Conservation (phyloP, 1,284 basidiomycete genomes). For the Cutaneotrichosporon cutaneum region DNA sequence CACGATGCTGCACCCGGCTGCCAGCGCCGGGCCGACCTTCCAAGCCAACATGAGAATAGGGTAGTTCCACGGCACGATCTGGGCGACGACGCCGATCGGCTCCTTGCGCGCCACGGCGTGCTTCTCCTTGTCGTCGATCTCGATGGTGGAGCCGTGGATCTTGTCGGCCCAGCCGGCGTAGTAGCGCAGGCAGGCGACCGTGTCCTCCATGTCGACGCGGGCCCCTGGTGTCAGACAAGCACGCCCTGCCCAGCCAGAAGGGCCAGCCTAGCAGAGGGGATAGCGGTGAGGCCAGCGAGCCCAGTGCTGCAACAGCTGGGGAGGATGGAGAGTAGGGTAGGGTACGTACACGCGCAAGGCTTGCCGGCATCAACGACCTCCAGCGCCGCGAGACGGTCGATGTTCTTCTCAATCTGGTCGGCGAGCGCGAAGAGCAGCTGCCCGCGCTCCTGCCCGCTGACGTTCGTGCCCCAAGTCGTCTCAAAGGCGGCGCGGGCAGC, state of each 20-base stretch:
- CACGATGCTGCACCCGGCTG: constrained; percentile 53
- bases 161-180: constrained; percentile 67
- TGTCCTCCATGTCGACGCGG: constrained; percentile 72
- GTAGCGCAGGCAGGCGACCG: constrained; percentile 69
- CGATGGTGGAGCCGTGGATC: constrained; percentile 73
- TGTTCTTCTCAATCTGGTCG: constrained; percentile 82
- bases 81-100: constrained; percentile 87
- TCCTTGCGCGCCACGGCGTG: constrained; percentile 84
- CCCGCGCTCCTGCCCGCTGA: constrained; percentile 70
- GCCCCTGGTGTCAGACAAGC: constrained; percentile 59
- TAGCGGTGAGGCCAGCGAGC: no score
- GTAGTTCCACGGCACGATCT: constrained; percentile 90
- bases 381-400: constrained; percentile 65
- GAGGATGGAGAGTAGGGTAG: no score
- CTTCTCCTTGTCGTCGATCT: constrained; percentile 58
- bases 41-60: constrained; percentile 80
- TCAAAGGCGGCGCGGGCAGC: constrained; percentile 78
- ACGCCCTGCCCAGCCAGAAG: no score
- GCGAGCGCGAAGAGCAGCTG: constrained; percentile 76
- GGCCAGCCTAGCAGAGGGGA: no score
- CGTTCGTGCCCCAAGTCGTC: constrained; percentile 65
- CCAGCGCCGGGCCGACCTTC: constrained; percentile 86
- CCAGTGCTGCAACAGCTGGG: no score
- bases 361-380: constrained; percentile 80
- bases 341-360: constrained; percentile 69